These are phyloP conservation scores for Nepenthes mirabilis DNA, from an alignment of 148 eudicot species.

Conservation along the genomic window DNA sequence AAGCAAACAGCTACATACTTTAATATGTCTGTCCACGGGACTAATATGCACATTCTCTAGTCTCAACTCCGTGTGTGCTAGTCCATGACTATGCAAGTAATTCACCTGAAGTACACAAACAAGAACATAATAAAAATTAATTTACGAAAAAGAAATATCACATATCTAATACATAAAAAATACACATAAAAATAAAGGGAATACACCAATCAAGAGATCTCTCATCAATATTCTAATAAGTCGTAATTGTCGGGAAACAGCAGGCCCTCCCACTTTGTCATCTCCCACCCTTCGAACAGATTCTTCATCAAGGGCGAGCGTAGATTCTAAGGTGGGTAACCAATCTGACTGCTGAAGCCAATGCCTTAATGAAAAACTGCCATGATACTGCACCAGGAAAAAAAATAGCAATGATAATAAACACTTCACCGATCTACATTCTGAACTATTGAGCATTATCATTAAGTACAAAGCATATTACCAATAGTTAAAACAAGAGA, in stretches of 20 bases:
- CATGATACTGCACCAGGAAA: constrained; percentile 62
- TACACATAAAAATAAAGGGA: constrained; percentile 4
- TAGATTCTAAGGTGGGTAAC: constrained; percentile 96
- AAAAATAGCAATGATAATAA: neutral
- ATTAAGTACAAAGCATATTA: too few relatives aligned
- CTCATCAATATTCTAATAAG: constrained; percentile 85
- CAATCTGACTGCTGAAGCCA: constrained; percentile 98
- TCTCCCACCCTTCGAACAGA: constrained; percentile 91
- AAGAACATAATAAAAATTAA: neutral
- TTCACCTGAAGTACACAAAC: constrained; percentile 44
- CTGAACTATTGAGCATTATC: neutral
- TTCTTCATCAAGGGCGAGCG: constrained; percentile 90
- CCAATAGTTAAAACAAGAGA: too few relatives aligned
- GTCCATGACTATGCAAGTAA: constrained; percentile 97
- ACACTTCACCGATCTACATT: neutral
- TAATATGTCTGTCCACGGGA: constrained; percentile 91
- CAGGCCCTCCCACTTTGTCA: constrained; percentile 91
- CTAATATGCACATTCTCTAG: constrained; percentile 89
- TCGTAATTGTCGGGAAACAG: constrained; percentile 77
- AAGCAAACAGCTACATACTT: constrained; percentile 37
- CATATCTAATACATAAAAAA: neutral
- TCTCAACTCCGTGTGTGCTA: constrained; percentile 96
- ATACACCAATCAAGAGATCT: constrained; percentile 97
- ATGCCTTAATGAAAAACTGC: constrained; percentile 80
- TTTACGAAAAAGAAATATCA: neutral